Evolutionary conservation across 768 basidiomycete genomes (phyloP).

Genomic region (Strobilomyces echinocephalus): DNA sequence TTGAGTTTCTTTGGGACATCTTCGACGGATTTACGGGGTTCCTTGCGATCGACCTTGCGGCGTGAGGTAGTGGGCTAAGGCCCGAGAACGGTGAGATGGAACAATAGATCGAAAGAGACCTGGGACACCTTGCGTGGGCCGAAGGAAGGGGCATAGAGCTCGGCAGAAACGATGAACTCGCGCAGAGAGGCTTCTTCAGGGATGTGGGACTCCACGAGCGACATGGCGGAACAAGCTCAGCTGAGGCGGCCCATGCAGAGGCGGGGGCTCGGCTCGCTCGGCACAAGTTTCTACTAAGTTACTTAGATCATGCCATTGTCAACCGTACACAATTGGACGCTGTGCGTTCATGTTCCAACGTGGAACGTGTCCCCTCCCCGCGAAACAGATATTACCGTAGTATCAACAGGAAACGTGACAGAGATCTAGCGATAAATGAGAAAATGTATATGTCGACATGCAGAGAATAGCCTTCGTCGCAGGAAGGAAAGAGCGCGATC

Average conservation of each 20-base stretch:
- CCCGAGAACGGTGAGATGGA: conserved; percentile 7
- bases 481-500: conserved; percentile 9
- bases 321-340: background rate
- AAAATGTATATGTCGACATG: conserved; percentile 7
- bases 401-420: conserved; percentile 12
- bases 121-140: conserved; percentile 53
- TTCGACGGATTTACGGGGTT: conserved; percentile 35
- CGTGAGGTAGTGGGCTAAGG: conserved; percentile 42
- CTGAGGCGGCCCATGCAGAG: background rate
- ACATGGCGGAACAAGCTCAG: conserved; percentile 11
- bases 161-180: conserved; percentile 60
- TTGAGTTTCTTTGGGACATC: conserved; percentile 51
- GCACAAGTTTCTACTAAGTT: no score
- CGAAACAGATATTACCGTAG: conserved; percentile 1
- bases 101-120: background rate
- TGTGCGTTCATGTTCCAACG: background rate
- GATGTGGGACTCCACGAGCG: conserved; percentile 5
- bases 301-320: no score
- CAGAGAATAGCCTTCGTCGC: conserved; percentile 15
- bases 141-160: conserved; percentile 55
- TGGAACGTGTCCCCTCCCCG: background rate
- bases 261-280: background rate
- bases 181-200: conserved; percentile 14
- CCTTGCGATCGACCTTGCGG: conserved; percentile 55
- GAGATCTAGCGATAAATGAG: conserved; percentile 9